Evolutionary conservation across 192 early-diverging fungal species (phyloP).

Genomic region (Backusella circina): DNA sequence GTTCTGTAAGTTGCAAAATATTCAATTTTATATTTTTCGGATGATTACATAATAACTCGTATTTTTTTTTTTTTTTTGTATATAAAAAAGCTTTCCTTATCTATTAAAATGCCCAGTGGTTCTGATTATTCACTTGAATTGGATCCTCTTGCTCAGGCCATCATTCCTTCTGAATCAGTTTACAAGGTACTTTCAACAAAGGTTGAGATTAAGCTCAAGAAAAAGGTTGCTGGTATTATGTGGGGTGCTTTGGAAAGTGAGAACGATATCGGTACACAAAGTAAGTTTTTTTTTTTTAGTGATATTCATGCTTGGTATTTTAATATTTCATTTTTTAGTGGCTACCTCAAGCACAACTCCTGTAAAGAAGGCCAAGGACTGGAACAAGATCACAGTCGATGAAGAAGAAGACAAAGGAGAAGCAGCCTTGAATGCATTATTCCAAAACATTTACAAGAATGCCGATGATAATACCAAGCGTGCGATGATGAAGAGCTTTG

Average conservation of each 20-base stretch:
- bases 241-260: conserved; percentile 86
- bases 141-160: conserved; percentile 79
- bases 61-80: no score
- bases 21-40: no score
- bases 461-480: conserved; percentile 81
- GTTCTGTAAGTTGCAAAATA: conserved; percentile 39
- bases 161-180: conserved; percentile 66
- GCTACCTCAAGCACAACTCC: conserved; percentile 25
- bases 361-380: conserved; percentile 68
- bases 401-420: conserved; percentile 87
- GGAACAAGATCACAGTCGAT: conserved; percentile 75
- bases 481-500: conserved; percentile 98
- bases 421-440: conserved; percentile 84
- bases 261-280: conserved; percentile 25
- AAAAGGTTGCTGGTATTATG: conserved; percentile 67
- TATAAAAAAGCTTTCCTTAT: conserved; percentile 78
- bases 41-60: neutral
- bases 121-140: conserved; percentile 89
- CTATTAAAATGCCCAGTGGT: conserved; percentile 78
- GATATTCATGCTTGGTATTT: neutral
- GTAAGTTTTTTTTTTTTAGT: conserved; percentile 6
- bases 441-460: conserved; percentile 91
- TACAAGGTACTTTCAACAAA: conserved; percentile 89
- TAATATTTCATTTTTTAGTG: neutral
- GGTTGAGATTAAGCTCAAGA: conserved; percentile 89